phyloP scores from a whole-genome alignment of 805 yeast genomes.

The Scheffersomyces amazonensis region DNA sequence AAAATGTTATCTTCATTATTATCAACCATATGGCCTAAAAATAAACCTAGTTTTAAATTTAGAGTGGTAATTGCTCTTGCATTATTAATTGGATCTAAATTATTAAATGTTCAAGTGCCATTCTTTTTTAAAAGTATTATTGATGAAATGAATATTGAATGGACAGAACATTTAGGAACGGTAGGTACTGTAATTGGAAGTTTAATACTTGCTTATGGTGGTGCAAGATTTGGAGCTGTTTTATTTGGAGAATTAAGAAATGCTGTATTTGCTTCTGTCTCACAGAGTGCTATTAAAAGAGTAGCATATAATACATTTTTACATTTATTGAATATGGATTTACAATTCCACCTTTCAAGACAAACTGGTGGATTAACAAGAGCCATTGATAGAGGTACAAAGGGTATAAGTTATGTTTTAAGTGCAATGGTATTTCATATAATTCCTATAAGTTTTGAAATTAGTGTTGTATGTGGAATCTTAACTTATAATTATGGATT shows the following conservation, averaged over 20 bases:
- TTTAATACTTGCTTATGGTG: constrained; percentile 81
- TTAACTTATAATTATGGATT: constrained; percentile 89
- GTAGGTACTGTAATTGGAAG: constrained; percentile 64
- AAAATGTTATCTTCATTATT: constrained; percentile 63
- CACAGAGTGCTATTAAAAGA: constrained; percentile 87
- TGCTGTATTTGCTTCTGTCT: constrained; percentile 93
- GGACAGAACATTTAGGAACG: constrained; percentile 63
- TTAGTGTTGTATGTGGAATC: constrained; percentile 88
- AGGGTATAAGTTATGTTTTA: constrained; percentile 90
- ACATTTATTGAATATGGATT: constrained; percentile 79
- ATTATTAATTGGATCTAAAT: constrained; percentile 73
- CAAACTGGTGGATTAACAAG: constrained; percentile 97
- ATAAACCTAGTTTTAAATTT: constrained; percentile 59
- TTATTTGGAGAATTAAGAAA: constrained; percentile 91
- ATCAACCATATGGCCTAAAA: constrained; percentile 79
- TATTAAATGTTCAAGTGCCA: constrained; percentile 93
- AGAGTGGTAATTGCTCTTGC: constrained; percentile 76
- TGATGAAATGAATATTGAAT: constrained; percentile 90
- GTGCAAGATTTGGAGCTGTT: constrained; percentile 92
- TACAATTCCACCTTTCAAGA: constrained; percentile 83
- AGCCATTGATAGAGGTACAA: constrained; percentile 96
- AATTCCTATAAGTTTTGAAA: constrained; percentile 88
- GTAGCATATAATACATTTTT: constrained; percentile 86
- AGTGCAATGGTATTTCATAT: constrained; percentile 98
- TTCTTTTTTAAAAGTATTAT: constrained; percentile 84